These are phyloP conservation scores for Rosa persica DNA, from an alignment of 306 rosid species.

Conservation along the genomic window DNA sequence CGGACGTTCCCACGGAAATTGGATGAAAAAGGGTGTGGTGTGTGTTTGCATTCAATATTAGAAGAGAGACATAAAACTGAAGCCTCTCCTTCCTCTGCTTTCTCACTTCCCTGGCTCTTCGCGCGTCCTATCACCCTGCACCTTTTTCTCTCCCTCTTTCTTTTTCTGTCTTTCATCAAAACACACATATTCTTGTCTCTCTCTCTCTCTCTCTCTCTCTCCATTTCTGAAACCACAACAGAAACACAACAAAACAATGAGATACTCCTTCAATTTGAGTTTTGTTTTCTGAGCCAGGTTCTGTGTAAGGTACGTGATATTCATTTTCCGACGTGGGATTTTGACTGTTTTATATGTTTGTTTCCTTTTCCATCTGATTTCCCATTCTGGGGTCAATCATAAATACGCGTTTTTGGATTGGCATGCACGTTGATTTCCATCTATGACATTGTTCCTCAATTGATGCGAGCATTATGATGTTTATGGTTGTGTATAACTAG, in stretches of 20 bases:
- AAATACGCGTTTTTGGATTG: conserved; percentile 14
- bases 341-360: conserved; percentile 15
- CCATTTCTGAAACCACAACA: conserved; percentile 2
- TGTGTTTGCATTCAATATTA: conserved; percentile 7
- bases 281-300: conserved; percentile 27
- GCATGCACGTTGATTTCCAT: conserved; percentile 26
- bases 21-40: conserved; percentile 1
- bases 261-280: conserved; percentile 21
- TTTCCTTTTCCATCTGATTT: conserved; percentile 15
- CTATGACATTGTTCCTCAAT: conserved; percentile 18
- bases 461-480: conserved; percentile 4
- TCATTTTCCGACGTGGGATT: conserved; percentile 21
- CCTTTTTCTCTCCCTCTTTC: conserved; percentile 61
- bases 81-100: conserved; percentile 15
- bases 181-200: neutral
- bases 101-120: conserved; percentile 47
- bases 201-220: conserved; percentile 12
- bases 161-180: conserved; percentile 23
- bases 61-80: neutral
- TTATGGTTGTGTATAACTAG: neutral
- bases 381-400: conserved; percentile 26
- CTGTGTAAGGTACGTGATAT: conserved; percentile 34
- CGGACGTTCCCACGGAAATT: conserved; percentile 15
- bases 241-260: conserved; percentile 23
- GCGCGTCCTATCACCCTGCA: conserved; percentile 65